Evolutionary conservation across 2,329 filamentous ascomycete species (phyloP), one percentile per base, ranked within the genome.

Genomic region (Colletotrichum incanum): DNA sequence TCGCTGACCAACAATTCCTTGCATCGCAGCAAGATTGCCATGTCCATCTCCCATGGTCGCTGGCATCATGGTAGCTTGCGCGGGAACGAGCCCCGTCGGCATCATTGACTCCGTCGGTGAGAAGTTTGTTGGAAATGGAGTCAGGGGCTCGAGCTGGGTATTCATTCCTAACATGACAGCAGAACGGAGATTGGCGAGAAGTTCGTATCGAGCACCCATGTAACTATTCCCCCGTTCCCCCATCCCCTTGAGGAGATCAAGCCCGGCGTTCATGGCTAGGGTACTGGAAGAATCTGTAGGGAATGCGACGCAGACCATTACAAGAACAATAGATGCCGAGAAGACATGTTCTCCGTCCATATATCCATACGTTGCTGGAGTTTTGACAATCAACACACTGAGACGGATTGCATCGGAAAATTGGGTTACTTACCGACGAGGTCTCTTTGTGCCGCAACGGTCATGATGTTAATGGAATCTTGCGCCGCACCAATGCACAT

Each of bases 181-280:
- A 8, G 76, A 73, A 20, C 78, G 75, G 1, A 82, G 73, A 14
- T 78, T 77, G 34, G 77, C 75, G 1, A 84, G 78, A 18, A 81
- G 76, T 61, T 79, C 74, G 56, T 81, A 80, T 16, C 81, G 77
- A 7, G 80, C 78, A 14, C 79, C 80, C 52, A 89, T 83, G 65
- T 88, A 84, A 39, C 81, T 84, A 74, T 89, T 89, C 0, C 87
- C 87, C 12, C 85, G 83, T 58, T 87, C 84, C 16, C 86, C 86
- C 86, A 89, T 89, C 41, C 81, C 79, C 11, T 80, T 80, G 6
- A 89, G 81, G 37, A 89, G 80, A 9, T 80, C 80, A 9, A 90
- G 77, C 18, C 84, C 82, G 47, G 80, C 80, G 34, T 86, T 82
- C 85, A 87, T 87, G 7, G 85, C 81, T 9, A 78, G 74, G 2